Evolutionary conservation across 2,329 filamentous ascomycete genomes (phyloP).

Genomic region (Venturia effusa): DNA sequence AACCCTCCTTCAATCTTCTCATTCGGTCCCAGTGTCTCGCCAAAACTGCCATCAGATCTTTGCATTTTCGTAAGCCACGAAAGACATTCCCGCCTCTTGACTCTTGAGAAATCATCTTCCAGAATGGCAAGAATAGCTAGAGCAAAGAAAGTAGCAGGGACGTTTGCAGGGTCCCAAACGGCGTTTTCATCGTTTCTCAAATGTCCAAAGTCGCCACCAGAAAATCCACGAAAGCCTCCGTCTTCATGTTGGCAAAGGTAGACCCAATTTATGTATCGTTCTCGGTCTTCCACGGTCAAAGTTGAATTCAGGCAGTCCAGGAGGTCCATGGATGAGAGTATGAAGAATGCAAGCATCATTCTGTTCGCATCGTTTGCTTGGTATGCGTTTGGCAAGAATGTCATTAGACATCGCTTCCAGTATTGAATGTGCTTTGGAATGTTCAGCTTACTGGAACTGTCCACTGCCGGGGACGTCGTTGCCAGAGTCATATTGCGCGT

Average conservation of each 20-base stretch:
- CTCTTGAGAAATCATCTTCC: conserved; percentile 48
- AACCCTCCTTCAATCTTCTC: conserved; percentile 61
- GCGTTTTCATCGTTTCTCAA: conserved; percentile 40
- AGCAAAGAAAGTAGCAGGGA: conserved; percentile 85
- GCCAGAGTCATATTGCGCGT: neutral
- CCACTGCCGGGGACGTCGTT: neutral
- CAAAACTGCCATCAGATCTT: conserved; percentile 79
- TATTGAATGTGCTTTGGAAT: conserved; percentile 63
- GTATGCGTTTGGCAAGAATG: conserved; percentile 70
- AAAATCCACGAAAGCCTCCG: conserved; percentile 83
- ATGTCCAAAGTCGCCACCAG: conserved; percentile 50
- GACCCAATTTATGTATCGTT: conserved; percentile 61
- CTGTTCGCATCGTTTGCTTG: conserved; percentile 83
- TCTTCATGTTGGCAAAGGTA: conserved; percentile 73
- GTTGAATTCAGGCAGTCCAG: conserved; percentile 52
- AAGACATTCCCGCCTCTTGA: conserved; percentile 58
- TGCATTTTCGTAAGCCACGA: conserved; percentile 68
- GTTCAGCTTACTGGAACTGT: conserved; percentile 18
- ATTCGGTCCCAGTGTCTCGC: conserved; percentile 58
- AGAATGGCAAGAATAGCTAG: conserved; percentile 60
- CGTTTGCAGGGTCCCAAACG: conserved; percentile 62
- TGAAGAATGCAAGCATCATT: conserved; percentile 83
- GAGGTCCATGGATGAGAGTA: conserved; percentile 72
- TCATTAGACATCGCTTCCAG: conserved; percentile 81
- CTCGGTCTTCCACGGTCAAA: conserved; percentile 42